Base-by-base conservation (phyloP, 306 rosid genomes). In the Casuarina equisetifolia region DNA sequence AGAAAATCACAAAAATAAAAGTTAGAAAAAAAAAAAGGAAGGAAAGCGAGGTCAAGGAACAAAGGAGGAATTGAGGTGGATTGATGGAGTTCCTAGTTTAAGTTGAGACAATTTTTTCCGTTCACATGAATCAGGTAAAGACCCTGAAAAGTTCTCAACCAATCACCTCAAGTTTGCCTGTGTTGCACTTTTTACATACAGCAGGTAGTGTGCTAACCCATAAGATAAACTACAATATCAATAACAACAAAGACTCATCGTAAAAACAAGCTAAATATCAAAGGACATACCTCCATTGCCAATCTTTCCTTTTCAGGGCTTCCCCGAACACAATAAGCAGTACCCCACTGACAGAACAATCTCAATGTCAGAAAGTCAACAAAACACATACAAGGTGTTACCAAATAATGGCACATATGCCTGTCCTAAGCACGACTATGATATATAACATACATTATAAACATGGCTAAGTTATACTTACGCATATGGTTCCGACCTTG, bases 401-500 rank as follows among this genome's bases (percentile, higher is more conserved):
- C 40, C 51, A 44, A 51, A 53, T 43, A 66, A 17, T 5, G 6
- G 48, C 0, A 16, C 19, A 66, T 17, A 58, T 42, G 32, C n/a
- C n/a, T 6, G 10, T 44, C 12, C 55, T 38, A 0, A 25, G 32
- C 13, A 35, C 16, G 66, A 36, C 39, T 42, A n/a, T 11, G 50
- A 50, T 3, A 55, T 5, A 44, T 12, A 4, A 16, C 5, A 77
- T 35, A 72, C 25, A 39, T 17, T 7, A 46, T 52, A 15, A 69
- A 4, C 64, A 53, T 1, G 35, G 13, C 43, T 36, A 43, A 35
- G n/a, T 9, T 45, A 45, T 8, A 85, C 97, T 90, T 85, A 96
- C 99, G 81, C 99, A 96, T 46, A 88, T 16, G 4, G 84, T 83
- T 67, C 96, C 99, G 84, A 88, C 93, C 82, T 90, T 86, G 70